Conservation (phyloP, 2,329 filamentous ascomycete species). For the Colletotrichum sp. region DNA sequence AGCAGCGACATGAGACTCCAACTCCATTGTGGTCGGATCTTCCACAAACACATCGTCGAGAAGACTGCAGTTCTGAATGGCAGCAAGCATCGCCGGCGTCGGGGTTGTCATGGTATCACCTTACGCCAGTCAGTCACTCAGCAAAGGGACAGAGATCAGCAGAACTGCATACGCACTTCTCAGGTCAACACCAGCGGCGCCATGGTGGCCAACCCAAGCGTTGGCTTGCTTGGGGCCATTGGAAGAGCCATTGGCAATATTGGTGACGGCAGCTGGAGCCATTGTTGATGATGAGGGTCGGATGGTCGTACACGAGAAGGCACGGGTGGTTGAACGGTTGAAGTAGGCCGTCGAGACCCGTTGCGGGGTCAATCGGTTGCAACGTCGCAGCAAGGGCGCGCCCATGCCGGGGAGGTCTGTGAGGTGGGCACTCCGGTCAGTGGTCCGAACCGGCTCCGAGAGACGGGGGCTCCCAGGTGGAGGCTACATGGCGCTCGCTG, state of each 20-base stretch:
- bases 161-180: constrained; percentile 35
- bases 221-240: neutral
- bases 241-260: neutral
- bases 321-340: neutral
- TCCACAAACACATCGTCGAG: constrained; percentile 86
- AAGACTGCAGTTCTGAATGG: constrained; percentile 76
- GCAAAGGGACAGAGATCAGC: neutral
- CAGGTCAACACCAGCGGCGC: constrained; percentile 43
- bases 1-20: constrained; percentile 76
- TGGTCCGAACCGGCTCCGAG: constrained; percentile 2
- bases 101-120: constrained; percentile 72
- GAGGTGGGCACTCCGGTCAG: neutral
- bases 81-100: constrained; percentile 80
- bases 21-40: constrained; percentile 76
- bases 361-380: constrained; percentile 7
- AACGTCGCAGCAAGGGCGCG: neutral
- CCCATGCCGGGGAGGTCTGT: neutral
- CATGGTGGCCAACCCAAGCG: constrained; percentile 42
- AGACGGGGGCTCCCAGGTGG: neutral
- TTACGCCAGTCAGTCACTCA: constrained; percentile 23
- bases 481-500: neutral
- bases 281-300: neutral
- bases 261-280: neutral
- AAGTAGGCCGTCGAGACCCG: neutral
- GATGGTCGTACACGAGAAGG: neutral